Base-by-base conservation (phyloP, 2,329 filamentous ascomycete genomes). In the Alternaria angustiovoidea region DNA sequence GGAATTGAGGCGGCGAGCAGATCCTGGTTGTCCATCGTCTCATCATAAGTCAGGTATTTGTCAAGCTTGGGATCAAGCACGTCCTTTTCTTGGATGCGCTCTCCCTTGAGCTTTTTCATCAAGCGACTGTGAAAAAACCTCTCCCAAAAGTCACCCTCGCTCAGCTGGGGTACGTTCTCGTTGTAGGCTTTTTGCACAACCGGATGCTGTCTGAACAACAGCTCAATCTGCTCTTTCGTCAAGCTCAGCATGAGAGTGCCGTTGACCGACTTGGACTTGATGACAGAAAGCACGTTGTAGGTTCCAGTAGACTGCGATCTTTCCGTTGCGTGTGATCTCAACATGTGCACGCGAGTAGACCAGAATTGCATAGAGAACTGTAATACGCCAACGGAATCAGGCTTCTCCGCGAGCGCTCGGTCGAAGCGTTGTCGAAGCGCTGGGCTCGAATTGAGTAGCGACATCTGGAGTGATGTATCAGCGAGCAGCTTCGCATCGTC, bases 361-460 rank as follows among this genome's bases (percentile, higher is more conserved):
- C 95, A 99, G 81, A 99, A 99, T 76, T 97, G 94, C 1, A 88
- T 84, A 68, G 94, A 93, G 78, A 98, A 97, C 44, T 93, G 90
- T 2, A 87, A 87, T 28, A 91, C 88, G 0, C 90, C 90, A 62
- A 98, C 90, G 2, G 91, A 89, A 7, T 94, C 91, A 0, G 94
- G 93, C 73, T 97, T 97, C 8, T 91, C 91, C 53, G 87, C 85
- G 49, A 93, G 83, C 0, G 93, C 91, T 73, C 97, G 93, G 81
- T 93, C 89, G 76, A 97, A 97, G 43, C 94, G 95, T 75, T 91
- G 88, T 68, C 91, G 88, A 41, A 99, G 84, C 11, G 84, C 84
- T 18, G 87, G 83, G 73, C 96, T 91, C 57, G 92, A 89, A 71
- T 91, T 93, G 78, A 98, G 88, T 6, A 99, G 85, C 0, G 93